Conservation (phyloP, 169 alveolate species). For the Plasmodium adleri region DNA sequence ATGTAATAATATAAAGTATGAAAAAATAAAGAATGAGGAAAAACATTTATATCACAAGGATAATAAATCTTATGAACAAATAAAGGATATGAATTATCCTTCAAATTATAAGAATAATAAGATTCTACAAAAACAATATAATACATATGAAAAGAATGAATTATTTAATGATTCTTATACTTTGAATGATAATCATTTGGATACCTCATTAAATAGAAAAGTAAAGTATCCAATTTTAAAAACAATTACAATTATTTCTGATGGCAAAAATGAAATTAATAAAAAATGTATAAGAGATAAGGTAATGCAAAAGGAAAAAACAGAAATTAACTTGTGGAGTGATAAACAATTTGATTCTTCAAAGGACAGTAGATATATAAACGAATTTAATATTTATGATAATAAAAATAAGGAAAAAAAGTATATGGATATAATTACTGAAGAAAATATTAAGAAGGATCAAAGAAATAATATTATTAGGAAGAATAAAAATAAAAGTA, state of each 20-base stretch:
- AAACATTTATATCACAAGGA: background rate
- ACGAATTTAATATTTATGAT: no score
- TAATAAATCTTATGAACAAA: background rate
- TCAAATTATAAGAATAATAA: background rate
- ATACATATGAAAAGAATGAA: background rate
- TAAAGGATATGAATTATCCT: background rate
- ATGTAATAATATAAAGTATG: background rate
- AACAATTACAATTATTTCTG: slow-evolving; percentile 48
- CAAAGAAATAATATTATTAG: no score
- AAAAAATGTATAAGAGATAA: no score
- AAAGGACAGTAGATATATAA: no score
- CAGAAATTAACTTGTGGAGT: background rate
- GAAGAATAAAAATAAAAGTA: no score
- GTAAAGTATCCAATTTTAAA: slow-evolving; percentile 15
- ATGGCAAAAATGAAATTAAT: background rate
- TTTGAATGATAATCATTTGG: background rate
- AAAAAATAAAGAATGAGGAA: background rate
- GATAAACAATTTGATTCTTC: no score
- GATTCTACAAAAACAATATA: no score
- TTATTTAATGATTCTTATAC: background rate
- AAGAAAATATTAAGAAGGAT: no score
- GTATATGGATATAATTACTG: no score
- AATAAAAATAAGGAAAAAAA: no score
- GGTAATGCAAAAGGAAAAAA: background rate
- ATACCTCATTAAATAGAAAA: background rate